Conservation (phyloP, 2,329 filamentous ascomycete species). For the Hypoxylon sp. region DNA sequence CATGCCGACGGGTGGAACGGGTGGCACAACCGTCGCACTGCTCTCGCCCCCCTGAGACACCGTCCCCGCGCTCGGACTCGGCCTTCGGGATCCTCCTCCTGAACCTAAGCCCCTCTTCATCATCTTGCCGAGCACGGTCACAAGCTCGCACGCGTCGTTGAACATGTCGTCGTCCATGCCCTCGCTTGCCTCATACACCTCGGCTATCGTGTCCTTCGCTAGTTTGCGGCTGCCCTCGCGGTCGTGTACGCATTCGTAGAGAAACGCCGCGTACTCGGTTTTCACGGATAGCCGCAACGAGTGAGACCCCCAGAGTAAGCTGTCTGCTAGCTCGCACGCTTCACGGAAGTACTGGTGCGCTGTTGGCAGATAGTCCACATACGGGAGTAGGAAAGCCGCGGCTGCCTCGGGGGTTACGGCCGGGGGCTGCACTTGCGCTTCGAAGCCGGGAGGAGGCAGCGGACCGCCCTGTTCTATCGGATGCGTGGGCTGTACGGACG, state of each 20-base stretch:
- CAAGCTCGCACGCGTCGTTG: constrained; percentile 88
- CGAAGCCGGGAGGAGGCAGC: constrained; percentile 72
- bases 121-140: constrained; percentile 89
- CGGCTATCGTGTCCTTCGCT: constrained; percentile 86
- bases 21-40: constrained; percentile 36
- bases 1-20: constrained; percentile 45
- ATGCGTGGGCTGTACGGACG: constrained; percentile 65
- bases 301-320: constrained; percentile 86
- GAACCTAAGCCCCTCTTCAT: constrained; percentile 78
- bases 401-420: constrained; percentile 57
- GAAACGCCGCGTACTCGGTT: constrained; percentile 91
- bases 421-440: constrained; percentile 41
- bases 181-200: constrained; percentile 92
- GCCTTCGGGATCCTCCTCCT: constrained; percentile 18
- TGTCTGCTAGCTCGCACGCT: constrained; percentile 80
- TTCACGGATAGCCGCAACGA: constrained; percentile 91
- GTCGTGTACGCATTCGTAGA: constrained; percentile 94
- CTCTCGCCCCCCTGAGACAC: constrained; percentile 34
- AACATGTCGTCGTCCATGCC: constrained; percentile 98
- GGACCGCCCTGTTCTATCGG: constrained; percentile 68
- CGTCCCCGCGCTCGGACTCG: constrained; percentile 30
- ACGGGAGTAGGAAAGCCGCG: constrained; percentile 84
- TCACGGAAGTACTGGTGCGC: constrained; percentile 86
- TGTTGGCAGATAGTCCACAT: constrained; percentile 84
- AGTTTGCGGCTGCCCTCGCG: constrained; percentile 80